Conservation (phyloP, 78 protist genomes). For the Planoprotostelium fungivorum region DNA sequence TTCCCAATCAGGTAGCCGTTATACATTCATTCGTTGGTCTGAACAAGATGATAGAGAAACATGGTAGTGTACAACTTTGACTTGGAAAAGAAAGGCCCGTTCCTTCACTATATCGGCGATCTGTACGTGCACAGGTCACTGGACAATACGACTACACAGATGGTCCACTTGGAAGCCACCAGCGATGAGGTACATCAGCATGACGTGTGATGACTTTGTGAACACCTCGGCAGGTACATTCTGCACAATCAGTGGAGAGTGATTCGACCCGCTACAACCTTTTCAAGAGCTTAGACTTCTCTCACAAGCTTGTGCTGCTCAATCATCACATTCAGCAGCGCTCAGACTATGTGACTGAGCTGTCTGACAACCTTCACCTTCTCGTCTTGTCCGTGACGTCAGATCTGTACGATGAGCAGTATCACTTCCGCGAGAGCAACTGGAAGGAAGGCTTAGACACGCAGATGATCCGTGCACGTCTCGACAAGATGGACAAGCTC, state of each 20-base stretch:
- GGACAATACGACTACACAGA: constrained; percentile 29
- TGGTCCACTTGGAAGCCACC: constrained; percentile 14
- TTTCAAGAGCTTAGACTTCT: constrained; percentile 29
- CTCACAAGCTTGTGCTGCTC: constrained; percentile 5
- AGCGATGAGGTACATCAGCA: background rate
- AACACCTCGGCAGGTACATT: constrained; percentile 7
- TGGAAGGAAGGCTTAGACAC: constrained; percentile 32
- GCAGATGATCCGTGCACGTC: constrained; percentile 18
- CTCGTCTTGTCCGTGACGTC: constrained; percentile 22
- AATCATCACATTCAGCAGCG: background rate
- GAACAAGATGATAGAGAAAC: too few species aligned
- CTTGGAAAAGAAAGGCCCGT: constrained; percentile 5
- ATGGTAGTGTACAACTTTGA: constrained; percentile 18
- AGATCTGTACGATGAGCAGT: constrained; percentile 48
- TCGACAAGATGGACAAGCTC: constrained; percentile 10
- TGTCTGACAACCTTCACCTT: background rate
- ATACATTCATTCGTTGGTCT: too few species aligned
- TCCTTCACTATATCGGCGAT: constrained; percentile 18
- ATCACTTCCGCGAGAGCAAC: constrained; percentile 23
- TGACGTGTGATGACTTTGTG: background rate
- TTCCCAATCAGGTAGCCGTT: constrained; percentile 64
- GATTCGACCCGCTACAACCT: constrained; percentile 24
- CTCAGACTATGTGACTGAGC: background rate
- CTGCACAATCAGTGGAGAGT: constrained; percentile 9
- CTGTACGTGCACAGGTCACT: constrained; percentile 37